These are phyloP conservation scores for Colletotrichum agaves DNA, from an alignment of 2,329 filamentous ascomycete species.

Conservation along the genomic window DNA sequence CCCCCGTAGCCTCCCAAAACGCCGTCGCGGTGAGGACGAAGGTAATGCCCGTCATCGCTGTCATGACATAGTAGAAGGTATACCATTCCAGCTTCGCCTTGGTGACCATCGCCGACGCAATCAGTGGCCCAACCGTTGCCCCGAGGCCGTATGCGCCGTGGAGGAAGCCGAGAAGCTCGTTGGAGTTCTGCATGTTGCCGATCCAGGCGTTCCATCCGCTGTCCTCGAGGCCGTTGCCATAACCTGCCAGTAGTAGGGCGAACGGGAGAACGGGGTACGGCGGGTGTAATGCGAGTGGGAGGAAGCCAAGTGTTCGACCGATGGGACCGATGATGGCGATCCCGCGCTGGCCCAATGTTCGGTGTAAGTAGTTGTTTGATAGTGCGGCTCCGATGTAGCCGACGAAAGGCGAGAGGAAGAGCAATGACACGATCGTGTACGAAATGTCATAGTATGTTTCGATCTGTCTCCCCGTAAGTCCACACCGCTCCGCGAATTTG, in stretches of 20 bases:
- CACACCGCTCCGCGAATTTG: background rate
- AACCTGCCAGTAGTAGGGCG: constrained; percentile 72
- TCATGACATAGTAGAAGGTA: constrained; percentile 80
- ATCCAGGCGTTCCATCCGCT: constrained; percentile 69
- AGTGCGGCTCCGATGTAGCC: constrained; percentile 74
- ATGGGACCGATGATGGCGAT: constrained; percentile 73
- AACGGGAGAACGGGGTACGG: constrained; percentile 75
- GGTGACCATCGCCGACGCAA: constrained; percentile 79
- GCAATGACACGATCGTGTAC: constrained; percentile 72
- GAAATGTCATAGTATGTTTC: constrained; percentile 70
- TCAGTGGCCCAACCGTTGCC: constrained; percentile 74
- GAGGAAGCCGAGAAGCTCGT: constrained; percentile 78
- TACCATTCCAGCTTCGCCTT: constrained; percentile 74
- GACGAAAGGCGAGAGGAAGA: constrained; percentile 74
- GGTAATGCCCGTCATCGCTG: constrained; percentile 67
- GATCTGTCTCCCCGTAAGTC: constrained; percentile 47
- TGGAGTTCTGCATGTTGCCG: constrained; percentile 78
- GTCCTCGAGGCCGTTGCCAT: constrained; percentile 77
- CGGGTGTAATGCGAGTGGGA: constrained; percentile 73
- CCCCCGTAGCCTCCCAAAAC: constrained; percentile 73
- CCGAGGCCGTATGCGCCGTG: constrained; percentile 80
- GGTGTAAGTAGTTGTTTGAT: constrained; percentile 72
- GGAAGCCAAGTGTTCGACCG: constrained; percentile 72
- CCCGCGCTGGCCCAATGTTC: constrained; percentile 75
- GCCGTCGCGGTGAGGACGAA: constrained; percentile 59